phyloP scores from a whole-genome alignment of 1,284 basidiomycete genomes.

The Boletus sp. region DNA sequence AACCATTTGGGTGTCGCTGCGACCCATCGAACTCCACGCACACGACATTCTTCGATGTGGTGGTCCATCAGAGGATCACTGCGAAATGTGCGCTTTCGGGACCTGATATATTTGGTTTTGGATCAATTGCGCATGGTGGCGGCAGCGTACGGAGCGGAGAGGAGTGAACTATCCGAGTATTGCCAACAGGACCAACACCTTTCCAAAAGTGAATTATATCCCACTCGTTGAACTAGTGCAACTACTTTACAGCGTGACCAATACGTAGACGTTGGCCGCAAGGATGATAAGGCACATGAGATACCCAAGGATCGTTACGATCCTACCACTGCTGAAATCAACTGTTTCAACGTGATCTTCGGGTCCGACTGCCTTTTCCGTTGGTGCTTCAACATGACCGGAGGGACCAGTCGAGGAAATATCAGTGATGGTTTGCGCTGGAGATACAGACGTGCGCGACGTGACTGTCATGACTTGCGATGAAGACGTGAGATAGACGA shows the following conservation, averaged over 20 bases:
- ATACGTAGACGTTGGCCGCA: conserved; percentile 70
- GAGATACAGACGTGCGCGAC: background rate
- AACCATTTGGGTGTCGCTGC: no score
- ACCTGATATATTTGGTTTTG: no score
- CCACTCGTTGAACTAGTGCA: no score
- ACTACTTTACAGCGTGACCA: conserved; percentile 51
- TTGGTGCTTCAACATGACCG: background rate
- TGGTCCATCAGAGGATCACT: no score
- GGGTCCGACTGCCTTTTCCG: conserved; percentile 1
- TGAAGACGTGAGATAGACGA: conserved; percentile 76
- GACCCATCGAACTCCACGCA: no score
- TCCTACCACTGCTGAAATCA: conserved; percentile 65
- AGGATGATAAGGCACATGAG: conserved; percentile 67
- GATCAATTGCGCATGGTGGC: no score
- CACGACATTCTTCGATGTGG: no score
- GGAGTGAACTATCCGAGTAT: no score
- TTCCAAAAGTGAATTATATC: background rate
- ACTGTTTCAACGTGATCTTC: conserved; percentile 35
- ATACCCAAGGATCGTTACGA: conserved; percentile 58
- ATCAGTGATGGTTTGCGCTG: background rate
- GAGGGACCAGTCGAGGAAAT: background rate
- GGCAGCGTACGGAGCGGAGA: no score
- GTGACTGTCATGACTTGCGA: conserved; percentile 70
- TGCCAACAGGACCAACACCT: no score
- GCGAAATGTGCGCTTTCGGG: no score